A percentile compares a stretch with the other conserved stretches of the same genome.
These are phyloP conservation scores for Croton laevigatus DNA, from an alignment of 441 rosid genomes.

Conservation along the genomic window DNA sequence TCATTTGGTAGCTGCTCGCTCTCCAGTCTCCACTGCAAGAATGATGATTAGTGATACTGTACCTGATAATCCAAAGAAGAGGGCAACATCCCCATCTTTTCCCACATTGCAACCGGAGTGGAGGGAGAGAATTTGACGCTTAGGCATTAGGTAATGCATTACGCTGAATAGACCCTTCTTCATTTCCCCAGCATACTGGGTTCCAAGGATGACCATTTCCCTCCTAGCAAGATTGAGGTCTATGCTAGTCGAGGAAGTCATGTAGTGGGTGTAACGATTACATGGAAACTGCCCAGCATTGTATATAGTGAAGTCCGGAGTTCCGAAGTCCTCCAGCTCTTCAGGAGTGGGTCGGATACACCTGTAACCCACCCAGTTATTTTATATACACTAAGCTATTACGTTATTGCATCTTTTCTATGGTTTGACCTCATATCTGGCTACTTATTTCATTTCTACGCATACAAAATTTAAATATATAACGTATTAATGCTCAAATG, in stretches of 20 bases:
- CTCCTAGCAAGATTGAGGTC: conserved; percentile 89
- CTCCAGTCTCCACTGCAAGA: conserved; percentile 11
- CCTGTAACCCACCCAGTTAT: conserved; percentile 77
- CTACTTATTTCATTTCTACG: not conserved
- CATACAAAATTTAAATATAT: not conserved
- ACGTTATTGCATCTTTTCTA: conserved; percentile 24
- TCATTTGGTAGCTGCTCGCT: conserved; percentile 23
- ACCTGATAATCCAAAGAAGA: conserved; percentile 99
- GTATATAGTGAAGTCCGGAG: conserved; percentile 98
- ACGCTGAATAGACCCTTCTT: conserved; percentile 98
- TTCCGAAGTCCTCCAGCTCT: conserved; percentile 98
- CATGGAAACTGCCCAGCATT: conserved; percentile 99
- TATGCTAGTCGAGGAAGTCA: conserved; percentile 99
- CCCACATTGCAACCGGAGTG: conserved; percentile 99
- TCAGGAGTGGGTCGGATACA: conserved; percentile 98
- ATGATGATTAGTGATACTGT: conserved; percentile 39
- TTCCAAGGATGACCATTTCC: conserved; percentile 99
- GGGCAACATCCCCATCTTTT: conserved; percentile 97
- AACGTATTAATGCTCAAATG: not conserved
- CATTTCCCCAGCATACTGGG: conserved; percentile 99
- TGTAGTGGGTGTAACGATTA: conserved; percentile 97
- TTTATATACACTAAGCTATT: conserved; percentile 26
- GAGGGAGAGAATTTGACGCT: conserved; percentile 88
- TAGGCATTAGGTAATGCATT: conserved; percentile 99
- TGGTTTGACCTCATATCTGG: not conserved